A percentile compares a stretch with the other conserved stretches of the same genome.
Conservation (phyloP, 352 stramenopile species). For the Pythium graminicola region DNA sequence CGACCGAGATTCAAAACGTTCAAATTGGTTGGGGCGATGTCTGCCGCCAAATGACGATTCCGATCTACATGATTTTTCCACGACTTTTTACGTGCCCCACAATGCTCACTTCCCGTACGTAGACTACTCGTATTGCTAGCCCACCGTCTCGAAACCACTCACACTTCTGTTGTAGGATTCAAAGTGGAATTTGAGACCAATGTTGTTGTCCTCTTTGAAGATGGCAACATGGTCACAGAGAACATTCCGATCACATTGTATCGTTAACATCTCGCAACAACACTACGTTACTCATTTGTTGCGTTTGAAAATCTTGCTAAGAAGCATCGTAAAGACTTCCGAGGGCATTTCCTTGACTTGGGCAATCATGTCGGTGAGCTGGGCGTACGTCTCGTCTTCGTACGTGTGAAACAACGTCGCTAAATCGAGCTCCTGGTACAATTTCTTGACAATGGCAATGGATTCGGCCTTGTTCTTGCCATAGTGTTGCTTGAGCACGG, state of each 20-base stretch:
- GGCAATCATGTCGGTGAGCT: conserved; percentile 74
- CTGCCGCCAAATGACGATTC: conserved; percentile 83
- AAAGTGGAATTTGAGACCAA: conserved; percentile 92
- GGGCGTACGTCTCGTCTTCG: conserved; percentile 89
- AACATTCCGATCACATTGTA: conserved; percentile 87
- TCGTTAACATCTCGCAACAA: conserved; percentile 26
- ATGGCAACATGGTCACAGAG: conserved; percentile 88
- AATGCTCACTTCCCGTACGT: conserved; percentile 70
- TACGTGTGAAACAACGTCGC: conserved; percentile 86
- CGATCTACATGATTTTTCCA: conserved; percentile 94
- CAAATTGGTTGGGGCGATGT: conserved; percentile 91
- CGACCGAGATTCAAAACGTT: conserved; percentile 93
- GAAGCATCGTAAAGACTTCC: conserved; percentile 90
- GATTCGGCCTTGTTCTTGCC: conserved; percentile 73
- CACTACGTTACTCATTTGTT: conserved; percentile 67
- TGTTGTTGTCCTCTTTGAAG: conserved; percentile 88
- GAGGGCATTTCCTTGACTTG: conserved; percentile 81
- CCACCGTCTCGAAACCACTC: neutral
- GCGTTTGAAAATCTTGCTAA: conserved; percentile 97
- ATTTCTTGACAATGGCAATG: conserved; percentile 87
- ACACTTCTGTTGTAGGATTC: conserved; percentile 42
- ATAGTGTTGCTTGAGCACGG: conserved; percentile 90
- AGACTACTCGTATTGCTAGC: neutral
- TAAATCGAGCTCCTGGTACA: conserved; percentile 93
- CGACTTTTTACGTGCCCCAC: conserved; percentile 89